Base-by-base conservation (phyloP, 805 yeast species). In the Kodamaea laetipori region DNA sequence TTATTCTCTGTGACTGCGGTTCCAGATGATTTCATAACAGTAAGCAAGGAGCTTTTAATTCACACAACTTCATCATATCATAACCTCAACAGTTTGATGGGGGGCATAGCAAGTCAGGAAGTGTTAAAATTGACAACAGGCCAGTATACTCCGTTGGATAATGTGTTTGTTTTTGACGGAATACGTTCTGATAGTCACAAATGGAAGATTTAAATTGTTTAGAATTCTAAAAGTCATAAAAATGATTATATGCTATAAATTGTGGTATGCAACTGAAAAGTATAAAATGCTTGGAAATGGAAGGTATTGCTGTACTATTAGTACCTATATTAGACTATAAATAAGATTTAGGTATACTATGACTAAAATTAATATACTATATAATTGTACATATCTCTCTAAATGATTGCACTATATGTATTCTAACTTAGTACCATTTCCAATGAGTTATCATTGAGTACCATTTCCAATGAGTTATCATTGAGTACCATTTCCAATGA, bases 101-200 rank as follows among this genome's bases (percentile, higher is more conserved):
- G 97, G 1, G 98, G 97, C 0, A 68, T 90, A 9, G 90, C 80
- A 0, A 83, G 89, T 3, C 97, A 92, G 58, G 99, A 92, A 58
- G 81, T 78, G 4, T 70, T 88, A 40, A 92, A 94, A 64, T 57
- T 80, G 34, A 55, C 86, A 17, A 88, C 96, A 2, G 76, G 77
- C 27, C 98, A 92, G 61, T 90, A 88, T 52, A 72, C 84, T 4
- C 95, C 97, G 1, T 54, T 89, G 33, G 82, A 83, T 50, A 86
- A 88, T 53, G 64, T 82, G 6, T 67, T 84, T 43, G 73, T 84
- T 0, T 90, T 79, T 60, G 94, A 90, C 58, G 97, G 95, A 1
- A 67, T 84, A 3, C 58, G 65, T 10, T 77, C 86, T 25, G 64
- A 69, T 9, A 74, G 80, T 41, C 69, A 60, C 6, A 71, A 61